Base-by-base conservation (phyloP, 345 rosid genomes). In the Citrus medica region DNA sequence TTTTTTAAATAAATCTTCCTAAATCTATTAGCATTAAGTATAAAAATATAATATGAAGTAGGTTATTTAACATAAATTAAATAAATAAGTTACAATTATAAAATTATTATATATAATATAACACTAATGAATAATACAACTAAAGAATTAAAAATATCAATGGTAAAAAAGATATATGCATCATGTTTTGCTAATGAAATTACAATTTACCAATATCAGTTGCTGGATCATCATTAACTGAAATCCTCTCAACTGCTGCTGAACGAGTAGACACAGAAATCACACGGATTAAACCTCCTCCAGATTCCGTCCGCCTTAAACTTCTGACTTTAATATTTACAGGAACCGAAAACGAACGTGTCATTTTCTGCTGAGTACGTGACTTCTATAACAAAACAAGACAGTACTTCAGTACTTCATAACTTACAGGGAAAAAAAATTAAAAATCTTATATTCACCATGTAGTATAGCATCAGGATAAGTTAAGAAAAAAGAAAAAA, bases 321-420 rank as follows among this genome's bases (percentile, higher is more conserved):
- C 87, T 87, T 82, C 81, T 82, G 24, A 60, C 59, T 79, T 86
- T 86, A 79, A 81, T 77, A 77, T 83, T 83, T 61, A 85, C 85
- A 6, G 92, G 91, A 79, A 89, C 89, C 16, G 91, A 87, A 38
- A 89, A 75, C 7, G 91, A 87, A 38, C 91, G 89, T 27, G 51
- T 80, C 70, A 89, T 86, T 73, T 82, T 85, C 66, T 74, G 84
- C 69, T 71, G 86, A 70, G 69, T 82, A 72, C 37, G 84, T 55
- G 65, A 64, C 58, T 81, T 86, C 90, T 83, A 86, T 42, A 53
- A 65, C 9, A 67, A 66, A 79, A 51, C 46, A 63, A 28, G n/a
- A 51, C 22, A 27, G 76, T 17, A 30, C 73, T 70, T 73, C 24
- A 38, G 77, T 13, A 30, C 69, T 64, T 73, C 37, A 38, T 19